These are phyloP conservation scores for Amanita inopinata DNA, from an alignment of 768 basidiomycete species.

Conservation along the genomic window DNA sequence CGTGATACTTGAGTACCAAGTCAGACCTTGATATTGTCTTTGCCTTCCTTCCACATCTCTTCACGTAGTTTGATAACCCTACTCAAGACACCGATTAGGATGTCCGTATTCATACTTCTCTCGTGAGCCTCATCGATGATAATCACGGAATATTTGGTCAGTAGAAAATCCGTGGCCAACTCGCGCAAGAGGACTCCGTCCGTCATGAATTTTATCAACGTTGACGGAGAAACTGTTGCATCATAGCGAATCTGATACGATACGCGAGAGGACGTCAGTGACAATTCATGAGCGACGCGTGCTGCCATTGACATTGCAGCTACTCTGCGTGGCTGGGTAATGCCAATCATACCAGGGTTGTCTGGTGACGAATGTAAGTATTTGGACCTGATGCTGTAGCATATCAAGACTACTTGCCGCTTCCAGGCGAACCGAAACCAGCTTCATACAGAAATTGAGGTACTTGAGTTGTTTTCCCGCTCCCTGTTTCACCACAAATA, in stretches of 20 bases:
- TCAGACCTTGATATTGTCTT: conserved; percentile 58
- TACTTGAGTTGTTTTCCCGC: conserved; percentile 96
- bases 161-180: conserved; percentile 83
- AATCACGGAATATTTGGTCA: conserved; percentile 89
- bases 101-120: conserved; percentile 96
- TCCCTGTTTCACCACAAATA: conserved; percentile 89
- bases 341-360: conserved; percentile 95
- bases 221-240: conserved; percentile 80
- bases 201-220: conserved; percentile 98
- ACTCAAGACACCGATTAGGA: conserved; percentile 93
- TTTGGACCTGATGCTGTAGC: conserved; percentile 2
- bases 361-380: conserved; percentile 36
- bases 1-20: conserved; percentile 1
- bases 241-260: conserved; percentile 99
- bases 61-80: conserved; percentile 86
- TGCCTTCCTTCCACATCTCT: conserved; percentile 76
- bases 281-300: conserved; percentile 90
- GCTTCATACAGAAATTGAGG: conserved; percentile 98
- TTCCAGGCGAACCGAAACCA: conserved; percentile 78
- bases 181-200: conserved; percentile 95
- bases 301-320: conserved; percentile 95
- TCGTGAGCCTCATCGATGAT: conserved; percentile 99
- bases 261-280: conserved; percentile 67
- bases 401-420: conserved; percentile 41
- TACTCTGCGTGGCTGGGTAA: conserved; percentile 95